Conservation (phyloP, 768 basidiomycete genomes). For the Coprinopsis cinerea region DNA sequence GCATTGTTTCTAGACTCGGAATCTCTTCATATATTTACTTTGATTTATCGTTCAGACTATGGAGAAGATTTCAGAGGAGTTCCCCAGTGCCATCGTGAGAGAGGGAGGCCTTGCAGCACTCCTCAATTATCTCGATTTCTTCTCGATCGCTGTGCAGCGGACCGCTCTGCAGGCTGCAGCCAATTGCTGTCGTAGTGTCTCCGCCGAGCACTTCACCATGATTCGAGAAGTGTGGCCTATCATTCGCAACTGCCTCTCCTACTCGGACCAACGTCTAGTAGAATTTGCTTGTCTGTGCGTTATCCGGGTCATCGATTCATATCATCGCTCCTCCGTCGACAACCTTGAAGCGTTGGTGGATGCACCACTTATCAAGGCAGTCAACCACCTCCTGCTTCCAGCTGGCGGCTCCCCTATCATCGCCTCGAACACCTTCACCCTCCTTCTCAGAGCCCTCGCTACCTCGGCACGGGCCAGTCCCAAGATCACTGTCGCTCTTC, state of each 20-base stretch:
- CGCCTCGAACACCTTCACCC: constrained; percentile 82
- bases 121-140: constrained; percentile 96
- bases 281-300: constrained; percentile 95
- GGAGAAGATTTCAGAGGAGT: constrained; percentile 98
- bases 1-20: constrained; percentile 27
- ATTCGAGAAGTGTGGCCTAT: constrained; percentile 88
- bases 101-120: constrained; percentile 92
- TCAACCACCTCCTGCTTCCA: constrained; percentile 81
- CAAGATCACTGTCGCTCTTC: constrained; percentile 75
- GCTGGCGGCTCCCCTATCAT: constrained; percentile 84
- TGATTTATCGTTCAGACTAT: constrained; percentile 59
- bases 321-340: constrained; percentile 77
- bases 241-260: constrained; percentile 85
- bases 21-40: constrained; percentile 15
- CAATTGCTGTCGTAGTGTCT: constrained; percentile 92
- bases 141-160: constrained; percentile 94
- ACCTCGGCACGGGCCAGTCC: constrained; percentile 86
- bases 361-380: constrained; percentile 67
- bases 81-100: constrained; percentile 90
- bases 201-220: constrained; percentile 84
- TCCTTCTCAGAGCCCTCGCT: constrained; percentile 80
- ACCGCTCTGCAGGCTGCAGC: constrained; percentile 95
- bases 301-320: constrained; percentile 90
- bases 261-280: constrained; percentile 94
- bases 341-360: constrained; percentile 86